These are phyloP conservation scores for Suillus plorans DNA, from an alignment of 768 basidiomycete species.

Conservation along the genomic window DNA sequence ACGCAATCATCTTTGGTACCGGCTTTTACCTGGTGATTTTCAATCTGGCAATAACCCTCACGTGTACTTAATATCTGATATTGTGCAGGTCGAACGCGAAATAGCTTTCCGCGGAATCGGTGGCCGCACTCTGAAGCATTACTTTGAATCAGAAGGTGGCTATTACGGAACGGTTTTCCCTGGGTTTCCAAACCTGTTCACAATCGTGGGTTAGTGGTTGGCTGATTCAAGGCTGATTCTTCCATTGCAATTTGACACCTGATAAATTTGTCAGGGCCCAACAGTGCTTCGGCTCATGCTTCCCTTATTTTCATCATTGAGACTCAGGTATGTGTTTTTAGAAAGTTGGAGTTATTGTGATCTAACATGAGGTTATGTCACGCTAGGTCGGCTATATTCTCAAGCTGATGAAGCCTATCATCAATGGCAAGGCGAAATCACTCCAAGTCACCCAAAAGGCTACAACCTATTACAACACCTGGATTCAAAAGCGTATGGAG, in stretches of 20 bases:
- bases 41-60: not conserved
- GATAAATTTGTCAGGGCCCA: conserved; percentile 42
- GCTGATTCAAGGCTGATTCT: not conserved
- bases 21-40: conserved; percentile 49
- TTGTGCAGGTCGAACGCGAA: conserved; percentile 11
- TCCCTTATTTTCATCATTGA: conserved; percentile 59
- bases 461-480: conserved; percentile 49
- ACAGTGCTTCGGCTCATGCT: conserved; percentile 56
- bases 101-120: conserved; percentile 39
- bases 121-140: conserved; percentile 42
- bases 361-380: conserved; percentile 5
- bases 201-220: conserved; percentile 41
- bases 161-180: conserved; percentile 55
- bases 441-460: conserved; percentile 49
- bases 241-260: not conserved
- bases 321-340: conserved; percentile 42
- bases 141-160: conserved; percentile 48
- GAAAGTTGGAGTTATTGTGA: not conserved
- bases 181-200: conserved; percentile 56
- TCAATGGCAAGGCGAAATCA: conserved; percentile 47
- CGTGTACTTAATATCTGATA: not conserved
- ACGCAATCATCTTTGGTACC: conserved; percentile 59
- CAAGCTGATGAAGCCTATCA: conserved; percentile 51
- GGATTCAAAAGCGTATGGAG: conserved; percentile 48
- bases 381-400: conserved; percentile 48